Base-by-base conservation (phyloP, 148 eudicot species). In the Chenopodium berlandieri region DNA sequence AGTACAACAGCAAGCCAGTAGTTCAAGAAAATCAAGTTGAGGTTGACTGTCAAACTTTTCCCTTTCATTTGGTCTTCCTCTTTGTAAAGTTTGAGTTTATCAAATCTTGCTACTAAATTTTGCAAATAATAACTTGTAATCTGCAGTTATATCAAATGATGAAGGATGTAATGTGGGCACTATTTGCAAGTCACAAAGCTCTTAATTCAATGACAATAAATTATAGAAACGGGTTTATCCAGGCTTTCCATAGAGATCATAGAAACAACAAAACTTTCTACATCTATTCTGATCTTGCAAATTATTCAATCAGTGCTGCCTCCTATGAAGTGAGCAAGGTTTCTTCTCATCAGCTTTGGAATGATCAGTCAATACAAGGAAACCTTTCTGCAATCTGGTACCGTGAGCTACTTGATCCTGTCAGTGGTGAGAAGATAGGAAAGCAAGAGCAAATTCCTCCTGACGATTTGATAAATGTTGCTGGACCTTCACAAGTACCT, bases 191-290 rank as follows among this genome's bases (percentile, higher is more conserved):
- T 82, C 97, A 82, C 22, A 94, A 88, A 81, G 98, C 99, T 73
- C 93, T 96, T 8, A 91, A 90, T 65, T 80, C 98, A 30, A 89
- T 96, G 76, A 94, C 99, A 10, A 85, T 96, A 79, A 90, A 86
- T 60, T 96, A 94, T 83, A 91, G 77, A 81, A 96, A 96, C 54
- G 99, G 98, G 30, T 94, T 96, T 72, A 95, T 96, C 70, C 99
- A 96, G 86, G 99, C 98, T 67, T 96, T 96, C 78, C 99, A 96
- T 80, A 88, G 99, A 85, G 94, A 94, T 81, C 97, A 92, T 73
- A 90, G 86, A 78, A 91, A 91, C 79, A 89, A 89, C 77, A 89
- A 87, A 67, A 94, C 99, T 67, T 96, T 89, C 85, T 96, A 90
- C 86, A 96, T 96, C 56, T 96, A 84, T 90, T 96, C 99, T 67